phyloP scores from a whole-genome alignment of 2,329 filamentous ascomycete genomes.

The Fusarium zealandicum region DNA sequence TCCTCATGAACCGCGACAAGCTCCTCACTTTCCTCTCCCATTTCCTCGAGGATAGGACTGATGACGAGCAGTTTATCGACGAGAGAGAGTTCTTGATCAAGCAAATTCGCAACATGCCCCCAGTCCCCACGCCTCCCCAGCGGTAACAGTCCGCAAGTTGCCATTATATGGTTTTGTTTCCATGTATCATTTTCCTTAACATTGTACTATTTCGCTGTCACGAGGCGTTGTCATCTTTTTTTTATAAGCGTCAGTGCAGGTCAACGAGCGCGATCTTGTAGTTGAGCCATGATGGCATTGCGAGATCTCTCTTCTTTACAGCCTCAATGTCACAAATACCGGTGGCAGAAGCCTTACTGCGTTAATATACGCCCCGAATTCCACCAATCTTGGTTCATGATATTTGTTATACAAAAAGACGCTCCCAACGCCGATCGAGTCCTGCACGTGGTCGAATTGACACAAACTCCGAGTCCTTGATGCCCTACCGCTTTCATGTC shows the following conservation, averaged over 20 bases:
- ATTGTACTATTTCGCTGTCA: constrained; percentile 20
- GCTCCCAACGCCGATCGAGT: constrained; percentile 38
- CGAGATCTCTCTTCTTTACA: constrained; percentile 15
- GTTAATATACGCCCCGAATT: constrained; percentile 14
- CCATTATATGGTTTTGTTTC: background rate
- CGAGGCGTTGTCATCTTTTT: constrained; percentile 20
- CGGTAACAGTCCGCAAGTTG: constrained; percentile 43
- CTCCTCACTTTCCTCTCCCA: constrained; percentile 87
- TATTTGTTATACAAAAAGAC: constrained; percentile 40
- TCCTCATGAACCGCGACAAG: constrained; percentile 95
- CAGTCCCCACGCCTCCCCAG: constrained; percentile 62
- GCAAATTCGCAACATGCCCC: constrained; percentile 79
- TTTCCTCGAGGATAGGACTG: constrained; percentile 92
- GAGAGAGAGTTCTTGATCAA: constrained; percentile 97
- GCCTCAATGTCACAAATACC: constrained; percentile 18
- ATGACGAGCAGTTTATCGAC: constrained; percentile 98
- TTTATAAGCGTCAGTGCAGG: constrained; percentile 13
- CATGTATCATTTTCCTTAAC: background rate
- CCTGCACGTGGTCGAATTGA: constrained; percentile 32
- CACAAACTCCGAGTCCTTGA: constrained; percentile 33
- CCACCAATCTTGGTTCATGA: constrained; percentile 31
- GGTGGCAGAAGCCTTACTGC: constrained; percentile 15
- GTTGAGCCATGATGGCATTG: constrained; percentile 24
- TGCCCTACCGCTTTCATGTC: constrained; percentile 1
- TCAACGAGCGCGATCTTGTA: constrained; percentile 11